Evolutionary conservation across 2,329 filamentous ascomycete species (phyloP).

Genomic region (Exophiala sideris): DNA sequence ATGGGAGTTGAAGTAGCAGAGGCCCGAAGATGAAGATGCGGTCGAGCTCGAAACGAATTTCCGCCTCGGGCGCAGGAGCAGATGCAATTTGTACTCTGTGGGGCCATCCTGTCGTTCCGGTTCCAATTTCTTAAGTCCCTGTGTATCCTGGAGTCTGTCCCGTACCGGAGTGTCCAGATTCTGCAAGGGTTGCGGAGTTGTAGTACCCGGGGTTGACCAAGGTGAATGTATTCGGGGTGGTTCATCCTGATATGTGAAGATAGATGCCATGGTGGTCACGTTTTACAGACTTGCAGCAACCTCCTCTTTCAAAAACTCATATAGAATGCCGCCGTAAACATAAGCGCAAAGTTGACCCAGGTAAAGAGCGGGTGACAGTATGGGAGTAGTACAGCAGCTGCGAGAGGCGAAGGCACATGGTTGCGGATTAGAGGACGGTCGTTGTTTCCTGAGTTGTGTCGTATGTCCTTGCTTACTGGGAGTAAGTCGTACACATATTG

Average conservation of each 20-base stretch:
- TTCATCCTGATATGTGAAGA: slow-evolving; percentile 92
- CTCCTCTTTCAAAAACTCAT: slow-evolving; percentile 11
- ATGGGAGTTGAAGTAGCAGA: slow-evolving; percentile 29
- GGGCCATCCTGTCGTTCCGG: slow-evolving; percentile 92
- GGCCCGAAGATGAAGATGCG: slow-evolving; percentile 28
- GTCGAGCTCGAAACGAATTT: slow-evolving; percentile 72
- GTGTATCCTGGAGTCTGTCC: slow-evolving; percentile 38
- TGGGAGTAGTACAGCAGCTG: slow-evolving; percentile 48
- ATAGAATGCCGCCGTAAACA: slow-evolving; percentile 11
- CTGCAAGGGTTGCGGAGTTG: slow-evolving; percentile 36
- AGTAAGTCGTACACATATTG: not conserved
- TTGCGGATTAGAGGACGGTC: slow-evolving; percentile 4
- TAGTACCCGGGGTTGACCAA: slow-evolving; percentile 65
- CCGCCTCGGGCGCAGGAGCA: slow-evolving; percentile 75
- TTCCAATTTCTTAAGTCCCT: slow-evolving; percentile 69
- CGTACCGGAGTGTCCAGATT: slow-evolving; percentile 34
- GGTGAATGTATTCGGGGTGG: slow-evolving; percentile 85
- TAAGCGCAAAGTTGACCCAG: slow-evolving; percentile 2
- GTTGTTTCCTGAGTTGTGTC: not conserved
- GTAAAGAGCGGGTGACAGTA: slow-evolving; percentile 50
- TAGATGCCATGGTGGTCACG: slow-evolving; percentile 65
- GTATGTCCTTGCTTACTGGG: not conserved
- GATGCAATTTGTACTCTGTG: slow-evolving; percentile 93
- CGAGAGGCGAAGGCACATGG: slow-evolving; percentile 50
- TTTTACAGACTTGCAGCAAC: not conserved